Evolutionary conservation across 192 early-diverging fungal genomes (phyloP).

Genomic region (Borealophlyctis nickersoniae): DNA sequence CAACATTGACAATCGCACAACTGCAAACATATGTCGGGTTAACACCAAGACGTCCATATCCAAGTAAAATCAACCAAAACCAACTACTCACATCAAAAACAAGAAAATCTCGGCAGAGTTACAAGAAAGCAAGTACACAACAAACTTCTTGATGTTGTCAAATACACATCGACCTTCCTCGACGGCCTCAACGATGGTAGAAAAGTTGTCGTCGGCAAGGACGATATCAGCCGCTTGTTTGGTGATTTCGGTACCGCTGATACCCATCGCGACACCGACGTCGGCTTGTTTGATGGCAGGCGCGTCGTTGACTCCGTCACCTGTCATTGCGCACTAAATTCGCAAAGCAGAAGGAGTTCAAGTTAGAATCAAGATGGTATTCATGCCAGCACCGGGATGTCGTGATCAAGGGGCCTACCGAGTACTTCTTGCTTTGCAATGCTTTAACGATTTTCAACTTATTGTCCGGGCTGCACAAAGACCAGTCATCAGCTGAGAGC

Average conservation of each 20-base stretch:
- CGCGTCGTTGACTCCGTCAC: constrained; percentile 93
- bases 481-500: constrained; percentile 7
- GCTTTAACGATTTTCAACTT: constrained; percentile 94
- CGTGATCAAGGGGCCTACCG: constrained; percentile 34
- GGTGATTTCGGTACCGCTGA: constrained; percentile 93
- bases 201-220: constrained; percentile 91
- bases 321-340: constrained; percentile 80
- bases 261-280: constrained; percentile 97
- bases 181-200: constrained; percentile 91
- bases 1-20: constrained; percentile 67
- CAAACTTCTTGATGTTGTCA: constrained; percentile 97
- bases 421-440: constrained; percentile 71
- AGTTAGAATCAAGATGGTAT: no score
- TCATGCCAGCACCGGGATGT: no score
- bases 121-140: constrained; percentile 90
- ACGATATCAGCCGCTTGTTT: constrained; percentile 99
- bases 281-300: constrained; percentile 95
- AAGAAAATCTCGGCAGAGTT: constrained; percentile 94
- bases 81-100: constrained; percentile 67
- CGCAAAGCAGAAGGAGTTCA: constrained; percentile 14
- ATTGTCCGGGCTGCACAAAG: constrained; percentile 88
- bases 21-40: constrained; percentile 12
- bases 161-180: constrained; percentile 92
- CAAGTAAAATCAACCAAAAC: neutral
- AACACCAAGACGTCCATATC: neutral